Base-by-base conservation (phyloP, 208 protist species). In the Wallacemonas sp. region DNA sequence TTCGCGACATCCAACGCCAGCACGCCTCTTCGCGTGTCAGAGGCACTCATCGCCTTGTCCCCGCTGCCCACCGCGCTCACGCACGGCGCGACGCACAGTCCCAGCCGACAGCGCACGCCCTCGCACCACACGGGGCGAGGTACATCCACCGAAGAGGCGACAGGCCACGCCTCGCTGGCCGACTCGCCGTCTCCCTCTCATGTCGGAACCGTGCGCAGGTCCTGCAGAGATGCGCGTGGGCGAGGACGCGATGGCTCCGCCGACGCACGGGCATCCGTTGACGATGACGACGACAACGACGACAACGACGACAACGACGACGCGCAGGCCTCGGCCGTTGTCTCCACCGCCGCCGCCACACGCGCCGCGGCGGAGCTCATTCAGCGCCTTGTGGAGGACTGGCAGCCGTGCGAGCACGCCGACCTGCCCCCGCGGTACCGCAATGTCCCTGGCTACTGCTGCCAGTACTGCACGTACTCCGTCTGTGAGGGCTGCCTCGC, bases 381-480 rank as follows among this genome's bases (percentile, higher is more conserved):
- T 33, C 29, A 36, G 22, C 57, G 62, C 12, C 61, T 76, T 46
- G 38, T 31, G 11, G 57, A 69, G 22, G 38, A 68, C 14, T 84
- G 79, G 72, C 25, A 54, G 32, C 72, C 76, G 16, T 94, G 88
- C 50, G 16, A 16, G 20, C 66, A 87, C 61, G 81, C 80, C 54
- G 61, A 76, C 18, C 69, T 70, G 0, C 63, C 66, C 22, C 76
- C 79, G 38, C 81, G 89, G 8, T 92, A 91, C 59, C 83, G 89
- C 61, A 79, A 86, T 33, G 65, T 52, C 16, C 68, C 79, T 5
- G 89, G 75, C 41, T 90, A 81, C 70, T 83, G 82, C 74, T 95
- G 89, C 72, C 81, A 77, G 5, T 95, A 86, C 80, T 95, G 89
- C 76, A 83, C 81, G 64, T 92, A 92, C 71, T 84, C 89, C 0